Base-by-base conservation (phyloP, 352 stramenopile genomes). In the Phytophthora hibernalis region DNA sequence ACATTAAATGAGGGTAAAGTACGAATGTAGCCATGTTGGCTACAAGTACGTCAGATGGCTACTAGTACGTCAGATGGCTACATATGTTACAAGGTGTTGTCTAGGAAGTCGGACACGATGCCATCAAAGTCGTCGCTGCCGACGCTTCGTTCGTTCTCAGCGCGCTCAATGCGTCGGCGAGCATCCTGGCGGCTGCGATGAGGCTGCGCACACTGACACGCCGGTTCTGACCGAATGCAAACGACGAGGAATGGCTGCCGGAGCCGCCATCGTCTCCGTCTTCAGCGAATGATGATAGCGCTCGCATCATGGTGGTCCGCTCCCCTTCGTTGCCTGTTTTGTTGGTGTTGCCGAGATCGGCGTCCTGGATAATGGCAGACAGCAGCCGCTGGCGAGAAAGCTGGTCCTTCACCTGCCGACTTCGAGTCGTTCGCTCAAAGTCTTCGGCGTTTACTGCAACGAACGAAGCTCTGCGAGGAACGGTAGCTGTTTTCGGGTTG, bases 301-400 rank as follows among this genome's bases (percentile, higher is more conserved):
- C 72, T 5, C 59, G 58, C 15, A 69, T 62, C 44, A 86, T 65
- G 6, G 65, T 65, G 1, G 55, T 70, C 7, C 72, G 72, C 16
- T 86, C 72, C 2, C 37, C 18, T 7, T 77, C 57, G 35, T 22
- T 68, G 15, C 59, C 42, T 2, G 40, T 9, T 16, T 76, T 52
- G 10, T 76, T 62, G 11, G 72, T 63, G n/a, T 55, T 75, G 13
- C 69, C 59, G 16, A 78, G 52, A 28, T 90, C 74, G 26, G 73
- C 73, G 24, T 90, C 81, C 33, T 88, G 79, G 7, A 90, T 78
- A 20, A 88, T 75, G 10, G 81, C 70, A 16, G 85, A 83, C 21
- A 90, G 57, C 35, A 90, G 70, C 22, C 85, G 75, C 21, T 88
- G 71, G 0, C 81, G 72, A 28, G 78, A 70, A 12, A 83, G 64